Base-by-base conservation (phyloP, 805 yeast genomes). In the Teunomyces panamensis region DNA sequence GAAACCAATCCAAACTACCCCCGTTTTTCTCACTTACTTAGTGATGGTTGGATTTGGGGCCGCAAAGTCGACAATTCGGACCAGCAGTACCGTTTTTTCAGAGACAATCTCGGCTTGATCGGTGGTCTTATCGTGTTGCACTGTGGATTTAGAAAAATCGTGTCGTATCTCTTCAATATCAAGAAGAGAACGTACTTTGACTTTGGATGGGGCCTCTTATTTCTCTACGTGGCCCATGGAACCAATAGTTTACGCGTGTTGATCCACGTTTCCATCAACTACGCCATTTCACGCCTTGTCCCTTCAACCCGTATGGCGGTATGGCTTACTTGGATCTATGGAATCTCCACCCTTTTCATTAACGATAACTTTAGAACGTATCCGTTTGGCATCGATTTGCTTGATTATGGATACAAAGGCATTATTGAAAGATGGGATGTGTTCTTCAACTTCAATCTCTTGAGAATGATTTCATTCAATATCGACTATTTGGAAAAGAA, bases 361-460 rank as follows among this genome's bases (percentile, higher is more conserved):
- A 94, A 94, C 61, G 96, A 88, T 56, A 71, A 68, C 45, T 81
- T 74, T 51, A 74, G 90, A 45, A 73, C 77, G 16, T 74, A 76
- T 49, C 78, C 77, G 17, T 75, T 78, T 42, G 84, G 80, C 0
- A 63, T 87, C n/a, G 62, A 72, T 0, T 67, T 78, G 32, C 64
- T 87, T 56, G 96, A 89, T 58, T 56, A 68, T 26, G 77, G 78
- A 0, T 85, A 79, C 56, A 77, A 78, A 42, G 97, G 98, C 0
- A 77, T 91, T 10, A 84, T 94, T 51, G 75, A 82, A 13, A 77
- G 98, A 57, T 94, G 99, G 99, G 97, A 94, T 62, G 97, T 94
- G 3, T 89, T 87, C 57, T 94, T 83, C 75, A 94, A 94, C 67
- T 90, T 95, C 67, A 85, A 96, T 1, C 69, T 92, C 50, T 74